A percentile compares a stretch with the other conserved stretches of the same genome.
Evolutionary conservation across 164 flowering plant species (phyloP).

Genomic region (Tinospora cordifolia): DNA sequence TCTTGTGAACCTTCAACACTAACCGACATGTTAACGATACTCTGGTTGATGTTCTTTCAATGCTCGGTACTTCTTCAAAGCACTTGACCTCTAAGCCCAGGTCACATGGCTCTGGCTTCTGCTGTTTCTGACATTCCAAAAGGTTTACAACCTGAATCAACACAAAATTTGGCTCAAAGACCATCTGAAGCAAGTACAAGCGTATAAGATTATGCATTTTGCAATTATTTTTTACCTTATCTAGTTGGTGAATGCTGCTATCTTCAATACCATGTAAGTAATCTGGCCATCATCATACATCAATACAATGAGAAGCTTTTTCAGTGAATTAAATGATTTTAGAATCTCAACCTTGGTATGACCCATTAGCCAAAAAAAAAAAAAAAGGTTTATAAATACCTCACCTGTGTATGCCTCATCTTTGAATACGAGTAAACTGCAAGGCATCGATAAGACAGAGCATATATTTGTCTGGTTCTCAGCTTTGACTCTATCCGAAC

Average conservation of each 20-base stretch:
- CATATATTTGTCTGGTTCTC: slow-evolving; percentile 11
- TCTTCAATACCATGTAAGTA: slow-evolving; percentile 86
- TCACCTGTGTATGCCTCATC: slow-evolving; percentile 74
- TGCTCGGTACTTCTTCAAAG: slow-evolving; percentile 17
- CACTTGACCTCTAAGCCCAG: slow-evolving; percentile 14
- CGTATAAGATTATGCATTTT: too few species aligned
- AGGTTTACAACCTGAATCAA: slow-evolving; percentile 55
- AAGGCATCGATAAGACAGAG: slow-evolving; percentile 71
- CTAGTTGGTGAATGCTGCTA: slow-evolving; percentile 34
- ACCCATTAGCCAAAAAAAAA: background rate
- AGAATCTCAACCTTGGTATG: background rate
- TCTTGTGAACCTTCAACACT: slow-evolving; percentile 64
- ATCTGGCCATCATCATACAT: slow-evolving; percentile 45
- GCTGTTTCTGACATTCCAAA: slow-evolving; percentile 19
- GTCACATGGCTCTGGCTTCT: slow-evolving; percentile 8
- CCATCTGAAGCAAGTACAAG: too few species aligned
- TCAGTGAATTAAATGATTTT: background rate
- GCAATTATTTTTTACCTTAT: slow-evolving; percentile 59
- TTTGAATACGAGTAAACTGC: slow-evolving; percentile 83
- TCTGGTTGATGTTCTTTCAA: slow-evolving; percentile 46
- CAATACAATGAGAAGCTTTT: slow-evolving; percentile 2
- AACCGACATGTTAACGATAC: slow-evolving; percentile 76
- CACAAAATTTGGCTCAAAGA: background rate
- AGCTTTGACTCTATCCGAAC: slow-evolving; percentile 13
- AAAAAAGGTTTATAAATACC: too few species aligned